Conservation (phyloP, 2,329 filamentous ascomycete species). For the Fusarium musae region DNA sequence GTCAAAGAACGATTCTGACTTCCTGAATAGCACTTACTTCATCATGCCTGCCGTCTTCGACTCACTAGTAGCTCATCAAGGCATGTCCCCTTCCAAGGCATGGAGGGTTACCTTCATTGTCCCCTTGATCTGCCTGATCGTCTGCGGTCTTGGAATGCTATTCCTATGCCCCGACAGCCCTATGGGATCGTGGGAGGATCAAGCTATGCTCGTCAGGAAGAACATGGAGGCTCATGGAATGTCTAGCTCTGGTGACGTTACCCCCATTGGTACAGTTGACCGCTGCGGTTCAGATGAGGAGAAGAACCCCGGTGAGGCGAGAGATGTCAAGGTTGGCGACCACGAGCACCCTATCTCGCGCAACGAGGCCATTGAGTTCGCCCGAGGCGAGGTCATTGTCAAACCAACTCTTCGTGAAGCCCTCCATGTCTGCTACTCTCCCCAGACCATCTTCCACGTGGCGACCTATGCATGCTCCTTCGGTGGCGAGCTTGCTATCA, state of each 20-base stretch:
- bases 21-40: conserved; percentile 75
- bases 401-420: conserved; percentile 67
- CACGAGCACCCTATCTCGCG: conserved; percentile 61
- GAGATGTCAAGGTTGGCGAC: conserved; percentile 51
- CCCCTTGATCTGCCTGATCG: conserved; percentile 79
- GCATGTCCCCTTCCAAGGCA: conserved; percentile 73
- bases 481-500: conserved; percentile 71
- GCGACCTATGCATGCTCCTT: conserved; percentile 72
- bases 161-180: conserved; percentile 84
- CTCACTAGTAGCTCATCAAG: conserved; percentile 70
- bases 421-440: conserved; percentile 58
- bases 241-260: conserved; percentile 57
- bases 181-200: conserved; percentile 82
- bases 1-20: background rate
- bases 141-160: conserved; percentile 74
- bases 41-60: conserved; percentile 92
- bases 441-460: conserved; percentile 66
- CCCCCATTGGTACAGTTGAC: conserved; percentile 60
- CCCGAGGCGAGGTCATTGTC: conserved; percentile 62
- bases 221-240: conserved; percentile 61
- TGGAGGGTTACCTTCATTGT: conserved; percentile 90
- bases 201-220: conserved; percentile 67
- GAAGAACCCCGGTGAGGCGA: conserved; percentile 50
- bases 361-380: conserved; percentile 64
- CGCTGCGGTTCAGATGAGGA: conserved; percentile 49